Percentiles rank a stretch among this genome's conserved stretches.
Evolutionary conservation across 1,284 basidiomycete species (phyloP).

Genomic region (Trichosporon sp.): DNA sequence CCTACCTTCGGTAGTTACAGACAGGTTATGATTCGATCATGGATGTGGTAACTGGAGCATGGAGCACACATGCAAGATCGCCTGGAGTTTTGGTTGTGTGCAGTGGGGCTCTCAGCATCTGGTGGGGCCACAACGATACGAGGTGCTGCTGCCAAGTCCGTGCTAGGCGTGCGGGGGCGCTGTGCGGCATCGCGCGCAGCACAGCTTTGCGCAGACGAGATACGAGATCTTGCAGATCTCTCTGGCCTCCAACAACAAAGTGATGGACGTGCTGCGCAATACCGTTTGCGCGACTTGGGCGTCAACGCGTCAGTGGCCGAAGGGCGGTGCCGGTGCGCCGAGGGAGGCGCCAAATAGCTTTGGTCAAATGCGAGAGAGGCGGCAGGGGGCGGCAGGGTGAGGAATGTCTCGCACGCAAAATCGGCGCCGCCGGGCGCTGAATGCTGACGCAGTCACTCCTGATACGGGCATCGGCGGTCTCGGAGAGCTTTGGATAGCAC

Average conservation of each 20-base stretch:
- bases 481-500: not conserved
- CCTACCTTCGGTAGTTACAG: too few species aligned
- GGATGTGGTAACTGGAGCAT: too few species aligned
- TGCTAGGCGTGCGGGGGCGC: too few species aligned
- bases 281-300: too few species aligned
- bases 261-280: too few species aligned
- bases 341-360: not conserved
- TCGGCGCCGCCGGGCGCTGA: not conserved
- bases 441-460: not conserved
- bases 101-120: not conserved
- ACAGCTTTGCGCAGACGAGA: not conserved
- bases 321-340: not conserved
- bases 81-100: too few species aligned
- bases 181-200: too few species aligned
- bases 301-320: too few species aligned
- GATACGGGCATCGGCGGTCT: not conserved
- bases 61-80: too few species aligned
- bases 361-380: not conserved
- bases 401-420: conserved; percentile 1
- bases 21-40: too few species aligned
- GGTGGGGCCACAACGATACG: not conserved
- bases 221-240: not conserved
- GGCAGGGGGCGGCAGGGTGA: not conserved
- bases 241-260: not conserved
- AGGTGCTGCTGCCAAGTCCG: not conserved